A percentile compares a stretch with the other conserved stretches of the same genome.
phyloP scores from a whole-genome alignment of 495 filamentous ascomycete genomes.

The Penicillium malachiteum region DNA sequence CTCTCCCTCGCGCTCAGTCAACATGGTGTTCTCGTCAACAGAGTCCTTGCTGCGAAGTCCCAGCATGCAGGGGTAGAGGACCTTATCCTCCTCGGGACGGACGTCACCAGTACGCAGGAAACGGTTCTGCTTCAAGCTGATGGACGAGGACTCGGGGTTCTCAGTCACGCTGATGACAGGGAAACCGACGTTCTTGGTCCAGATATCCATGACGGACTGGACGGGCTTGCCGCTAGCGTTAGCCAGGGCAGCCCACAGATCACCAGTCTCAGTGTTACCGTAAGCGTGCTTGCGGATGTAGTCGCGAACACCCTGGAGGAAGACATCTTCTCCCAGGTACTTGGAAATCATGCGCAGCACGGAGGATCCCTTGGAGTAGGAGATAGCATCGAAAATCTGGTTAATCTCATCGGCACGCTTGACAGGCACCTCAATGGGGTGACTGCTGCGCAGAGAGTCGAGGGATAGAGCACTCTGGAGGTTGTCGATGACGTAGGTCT shows the following conservation, averaged over 20 bases:
- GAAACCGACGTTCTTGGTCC: constrained; percentile 69
- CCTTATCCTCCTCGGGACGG: constrained; percentile 69
- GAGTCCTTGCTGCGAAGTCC: constrained; percentile 60
- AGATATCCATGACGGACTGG: constrained; percentile 66
- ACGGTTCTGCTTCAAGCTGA: constrained; percentile 63
- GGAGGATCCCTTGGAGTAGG: constrained; percentile 94
- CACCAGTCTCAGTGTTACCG: constrained; percentile 68
- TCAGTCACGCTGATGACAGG: constrained; percentile 64
- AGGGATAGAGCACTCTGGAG: constrained; percentile 83
- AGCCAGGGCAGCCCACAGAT: constrained; percentile 87
- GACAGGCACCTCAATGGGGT: constrained; percentile 96
- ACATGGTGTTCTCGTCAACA: constrained; percentile 56
- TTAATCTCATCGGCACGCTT: constrained; percentile 94
- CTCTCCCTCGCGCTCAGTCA: constrained; percentile 70
- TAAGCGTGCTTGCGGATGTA: constrained; percentile 97
- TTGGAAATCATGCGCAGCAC: constrained; percentile 97
- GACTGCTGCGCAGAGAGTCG: constrained; percentile 89
- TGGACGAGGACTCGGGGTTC: constrained; percentile 41
- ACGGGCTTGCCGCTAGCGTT: constrained; percentile 91
- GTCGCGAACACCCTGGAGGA: constrained; percentile 86
- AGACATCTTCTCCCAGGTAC: constrained; percentile 87
- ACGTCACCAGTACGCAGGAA: constrained; percentile 68
- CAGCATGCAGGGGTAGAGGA: constrained; percentile 63
- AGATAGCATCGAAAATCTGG: constrained; percentile 98
- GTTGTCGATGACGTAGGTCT: constrained; percentile 87